Base-by-base conservation (phyloP, 2,329 filamentous ascomycete species). In the Metarhizium humberi region DNA sequence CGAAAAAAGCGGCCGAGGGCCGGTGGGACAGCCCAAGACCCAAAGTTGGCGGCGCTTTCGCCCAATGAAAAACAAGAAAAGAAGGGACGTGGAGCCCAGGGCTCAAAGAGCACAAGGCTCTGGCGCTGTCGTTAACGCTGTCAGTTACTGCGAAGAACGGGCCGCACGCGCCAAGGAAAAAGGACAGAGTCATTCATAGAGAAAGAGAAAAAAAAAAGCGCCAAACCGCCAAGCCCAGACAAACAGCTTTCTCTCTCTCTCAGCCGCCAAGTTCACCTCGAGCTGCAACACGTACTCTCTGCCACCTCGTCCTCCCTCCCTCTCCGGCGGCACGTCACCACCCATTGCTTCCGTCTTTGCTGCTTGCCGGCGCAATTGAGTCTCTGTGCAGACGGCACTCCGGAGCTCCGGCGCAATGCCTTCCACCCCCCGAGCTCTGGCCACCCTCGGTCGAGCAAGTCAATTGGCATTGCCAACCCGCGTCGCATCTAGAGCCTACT, bases 341-440 rank as follows among this genome's bases (percentile, higher is more conserved):
- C n/a, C 25, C 42, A 18, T 45, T 6, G 18, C 18, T 20, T 20
- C n/a, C 4, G 6, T 45, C n/a, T 11, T 45, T 11, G 42, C 38
- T 55, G 25, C 50, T 53, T 13, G 25, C n/a, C 5, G 13, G 45
- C 45, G 8, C 51, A 20, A 46, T 36, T 30, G 29, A 34, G 20
- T 6, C 36, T 47, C 38, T 38, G n/a, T 50, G 18, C 38, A 52
- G 52, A 32, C 46, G 63, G 62, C 66, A 63, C 10, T 32, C 52
- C 36, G 45, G 50, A 48, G 51, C 50, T 45, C 32, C 47, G 56
- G 56, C 61, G 61, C 61, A 63, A 78, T 78, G 76, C 74, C 75
- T 68, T 75, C 75, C 59, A 71, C 73, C 58, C 65, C 73, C 56
- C 71, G 74, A 71, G 69, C 74, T 62, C 64, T 76, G 65, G 66